Evolutionary conservation across 352 stramenopile genomes (phyloP).

Genomic region (Stramenopiles sp.): DNA sequence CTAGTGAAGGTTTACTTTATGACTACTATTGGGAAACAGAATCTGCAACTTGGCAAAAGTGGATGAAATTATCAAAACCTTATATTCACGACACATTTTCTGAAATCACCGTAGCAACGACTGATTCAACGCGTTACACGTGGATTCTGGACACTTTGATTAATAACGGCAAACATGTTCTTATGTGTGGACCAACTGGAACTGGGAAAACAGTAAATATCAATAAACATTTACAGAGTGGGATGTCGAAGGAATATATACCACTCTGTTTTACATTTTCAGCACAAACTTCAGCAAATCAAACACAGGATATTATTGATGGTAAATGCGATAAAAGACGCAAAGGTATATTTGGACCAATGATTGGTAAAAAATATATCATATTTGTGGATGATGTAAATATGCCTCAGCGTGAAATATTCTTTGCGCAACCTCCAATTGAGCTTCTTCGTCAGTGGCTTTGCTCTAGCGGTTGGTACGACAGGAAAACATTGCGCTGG

Average conservation of each 20-base stretch:
- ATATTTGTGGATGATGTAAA: constrained; percentile 73
- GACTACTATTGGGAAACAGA: neutral
- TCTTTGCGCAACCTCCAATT: constrained; percentile 62
- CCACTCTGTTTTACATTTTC: constrained; percentile 53
- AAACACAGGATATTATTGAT: constrained; percentile 56
- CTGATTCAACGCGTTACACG: constrained; percentile 50
- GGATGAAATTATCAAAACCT: constrained; percentile 14
- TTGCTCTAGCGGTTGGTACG: constrained; percentile 67
- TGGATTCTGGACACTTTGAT: constrained; percentile 51
- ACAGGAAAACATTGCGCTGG: constrained; percentile 31
- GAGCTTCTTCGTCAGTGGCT: constrained; percentile 72
- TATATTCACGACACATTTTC: constrained; percentile 25
- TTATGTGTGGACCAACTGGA: constrained; percentile 51
- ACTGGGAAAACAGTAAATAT: constrained; percentile 69
- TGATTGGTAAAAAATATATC: constrained; percentile 48
- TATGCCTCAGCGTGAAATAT: constrained; percentile 67
- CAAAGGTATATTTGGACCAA: constrained; percentile 55
- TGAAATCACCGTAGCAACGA: constrained; percentile 63
- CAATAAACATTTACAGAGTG: constrained; percentile 39
- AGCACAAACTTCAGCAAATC: constrained; percentile 49
- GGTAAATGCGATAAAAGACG: constrained; percentile 61
- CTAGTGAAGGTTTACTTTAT: constrained; percentile 4
- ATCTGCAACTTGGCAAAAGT: constrained; percentile 11
- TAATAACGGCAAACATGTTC: constrained; percentile 28
- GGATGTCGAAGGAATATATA: constrained; percentile 1